Evolutionary conservation across 73 alveolate genomes (phyloP).

Genomic region (Paramecium tetraurelia): DNA sequence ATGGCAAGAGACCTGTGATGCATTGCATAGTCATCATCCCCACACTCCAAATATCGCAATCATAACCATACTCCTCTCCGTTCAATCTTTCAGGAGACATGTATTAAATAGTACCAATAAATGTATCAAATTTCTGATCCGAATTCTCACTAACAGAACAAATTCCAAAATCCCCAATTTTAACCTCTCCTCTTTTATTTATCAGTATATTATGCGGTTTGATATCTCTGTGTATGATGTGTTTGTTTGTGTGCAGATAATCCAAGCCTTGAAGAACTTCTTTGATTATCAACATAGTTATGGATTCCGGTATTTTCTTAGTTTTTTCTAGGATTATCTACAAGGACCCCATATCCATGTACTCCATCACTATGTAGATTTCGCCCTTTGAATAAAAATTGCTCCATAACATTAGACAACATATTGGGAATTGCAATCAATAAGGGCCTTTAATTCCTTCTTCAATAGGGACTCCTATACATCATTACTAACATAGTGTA

Average conservation of each 20-base stretch:
- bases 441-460: constrained; percentile 22
- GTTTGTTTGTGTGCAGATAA: constrained; percentile 1
- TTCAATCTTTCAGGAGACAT: constrained; percentile 65
- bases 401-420: constrained; percentile 45
- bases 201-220: constrained; percentile 22
- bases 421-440: constrained; percentile 26
- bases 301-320: constrained; percentile 27
- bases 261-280: constrained; percentile 24
- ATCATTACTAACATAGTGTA: constrained; percentile 37
- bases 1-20: neutral
- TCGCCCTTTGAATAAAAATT: constrained; percentile 43
- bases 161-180: constrained; percentile 45
- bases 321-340: neutral
- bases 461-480: neutral
- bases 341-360: constrained; percentile 51
- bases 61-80: constrained; percentile 59
- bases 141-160: constrained; percentile 53
- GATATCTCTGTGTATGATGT: constrained; percentile 32
- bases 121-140: constrained; percentile 55
- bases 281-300: constrained; percentile 7
- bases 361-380: constrained; percentile 31
- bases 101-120: constrained; percentile 49
- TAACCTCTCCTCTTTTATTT: constrained; percentile 29
- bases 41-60: constrained; percentile 61
- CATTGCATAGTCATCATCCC: constrained; percentile 46